These are phyloP conservation scores for Chrysanthemum makinoi DNA, from an alignment of 129 eudicot species.

Conservation along the genomic window DNA sequence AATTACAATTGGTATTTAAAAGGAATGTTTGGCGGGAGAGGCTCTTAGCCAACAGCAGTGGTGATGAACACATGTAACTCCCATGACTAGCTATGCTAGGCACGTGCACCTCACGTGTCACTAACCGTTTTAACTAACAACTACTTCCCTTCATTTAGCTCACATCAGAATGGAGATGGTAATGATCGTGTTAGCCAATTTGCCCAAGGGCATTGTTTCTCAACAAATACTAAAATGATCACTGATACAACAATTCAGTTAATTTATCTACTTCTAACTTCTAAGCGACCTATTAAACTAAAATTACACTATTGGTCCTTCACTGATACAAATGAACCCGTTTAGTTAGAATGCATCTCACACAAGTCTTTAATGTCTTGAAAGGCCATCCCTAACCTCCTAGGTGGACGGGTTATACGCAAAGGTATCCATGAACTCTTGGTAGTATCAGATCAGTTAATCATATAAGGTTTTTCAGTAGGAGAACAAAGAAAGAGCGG, in stretches of 20 bases:
- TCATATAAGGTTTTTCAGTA: background rate
- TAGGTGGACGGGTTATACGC: constrained; percentile 1
- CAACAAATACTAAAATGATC: background rate
- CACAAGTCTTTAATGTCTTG: background rate
- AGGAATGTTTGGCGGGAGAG: no score
- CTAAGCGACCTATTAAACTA: background rate
- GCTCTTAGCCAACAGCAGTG: no score
- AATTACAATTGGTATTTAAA: no score
- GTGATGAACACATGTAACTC: no score
- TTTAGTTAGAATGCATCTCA: background rate
- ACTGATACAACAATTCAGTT: background rate
- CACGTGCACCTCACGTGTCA: background rate
- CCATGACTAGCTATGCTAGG: background rate
- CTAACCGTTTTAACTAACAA: background rate
- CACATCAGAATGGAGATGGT: background rate
- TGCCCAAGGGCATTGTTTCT: background rate
- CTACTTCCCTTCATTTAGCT: no score
- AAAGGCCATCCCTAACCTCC: background rate
- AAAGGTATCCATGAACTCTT: background rate
- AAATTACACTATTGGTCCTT: background rate
- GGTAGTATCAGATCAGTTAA: background rate
- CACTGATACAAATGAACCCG: background rate
- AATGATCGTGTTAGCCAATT: background rate
- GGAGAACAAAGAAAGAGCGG: no score
- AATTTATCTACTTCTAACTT: background rate